Base-by-base conservation (phyloP, 495 filamentous ascomycete species). In the Emericellopsis terricola region DNA sequence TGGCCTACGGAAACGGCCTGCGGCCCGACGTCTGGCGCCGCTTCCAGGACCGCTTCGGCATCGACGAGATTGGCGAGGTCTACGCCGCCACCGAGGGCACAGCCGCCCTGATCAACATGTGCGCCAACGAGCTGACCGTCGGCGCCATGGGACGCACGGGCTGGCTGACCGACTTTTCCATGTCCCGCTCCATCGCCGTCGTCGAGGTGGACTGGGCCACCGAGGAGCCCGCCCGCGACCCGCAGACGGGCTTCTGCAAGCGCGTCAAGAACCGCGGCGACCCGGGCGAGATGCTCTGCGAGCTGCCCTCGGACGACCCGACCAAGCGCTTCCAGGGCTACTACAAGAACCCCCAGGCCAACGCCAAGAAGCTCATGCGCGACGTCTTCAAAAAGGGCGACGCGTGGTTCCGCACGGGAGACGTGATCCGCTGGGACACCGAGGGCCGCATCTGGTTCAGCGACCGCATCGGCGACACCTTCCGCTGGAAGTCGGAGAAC, bases 401-500 rank as follows among this genome's bases (percentile, higher is more conserved):
- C 42, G 76, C 76, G 0, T 94, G 70, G 51, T 93, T 87, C 64
- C 72, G 86, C 1, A 78, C 78, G 0, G 87, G 87, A 5, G 87
- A 96, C 47, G 65, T 94, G 15, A 52, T 94, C 14, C 65, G 72
- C 23, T 69, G 65, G 54, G 79, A 84, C 39, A 36, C 36, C 1
- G 74, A 93, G 38, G 80, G 81, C 5, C 62, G 77, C 10, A 76
- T 76, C 59, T 93, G 66, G 53, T 96, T 96, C 53, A 68, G 71
- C 28, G 89, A 97, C 50, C 78, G 85, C 8, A 76, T 96, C 24
- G 87, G 87, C 33, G 87, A 96, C 45, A 94, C 87, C 0, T 96
- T 82, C 59, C 72, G 87, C 13, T 96, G 87, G 87, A 94, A 92
- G 61, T 74, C 72, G 29, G 87, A 96, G 56, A 96, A 94, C 36